Percentiles rank a stretch among this genome's conserved stretches.
Conservation (phyloP, 2,329 filamentous ascomycete genomes). For the Colletotrichum melonis region DNA sequence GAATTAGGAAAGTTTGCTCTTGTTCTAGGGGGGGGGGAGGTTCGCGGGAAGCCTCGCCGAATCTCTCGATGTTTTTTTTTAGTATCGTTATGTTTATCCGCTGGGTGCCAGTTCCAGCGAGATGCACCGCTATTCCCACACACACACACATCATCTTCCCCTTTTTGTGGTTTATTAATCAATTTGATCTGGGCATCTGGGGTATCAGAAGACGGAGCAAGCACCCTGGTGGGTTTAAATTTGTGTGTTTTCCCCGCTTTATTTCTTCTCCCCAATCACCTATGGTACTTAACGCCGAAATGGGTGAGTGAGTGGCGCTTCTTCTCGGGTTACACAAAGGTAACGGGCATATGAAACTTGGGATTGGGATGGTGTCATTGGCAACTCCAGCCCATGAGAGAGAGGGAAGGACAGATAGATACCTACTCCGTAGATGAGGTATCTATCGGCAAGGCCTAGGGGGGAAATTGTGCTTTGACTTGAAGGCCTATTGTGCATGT, state of each 20-base stretch:
- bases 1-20: neutral
- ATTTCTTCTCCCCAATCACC: neutral
- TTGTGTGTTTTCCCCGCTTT: neutral
- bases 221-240: neutral
- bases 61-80: neutral
- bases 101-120: neutral
- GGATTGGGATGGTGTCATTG: neutral
- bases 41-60: neutral
- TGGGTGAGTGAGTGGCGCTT: no score
- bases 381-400: neutral
- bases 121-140: neutral
- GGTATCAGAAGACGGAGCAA: neutral
- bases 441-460: no score
- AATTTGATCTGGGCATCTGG: neutral
- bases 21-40: no score
- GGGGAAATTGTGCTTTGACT: no score
- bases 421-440: no score
- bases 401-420: no score
- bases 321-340: neutral
- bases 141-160: neutral
- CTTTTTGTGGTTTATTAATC: neutral
- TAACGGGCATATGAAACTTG: neutral
- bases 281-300: neutral
- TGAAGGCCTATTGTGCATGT: neutral
- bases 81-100: neutral